Evolutionary conservation across 2,329 filamentous ascomycete species (phyloP).

Genomic region (Monilinia vaccinii-corymbosi): DNA sequence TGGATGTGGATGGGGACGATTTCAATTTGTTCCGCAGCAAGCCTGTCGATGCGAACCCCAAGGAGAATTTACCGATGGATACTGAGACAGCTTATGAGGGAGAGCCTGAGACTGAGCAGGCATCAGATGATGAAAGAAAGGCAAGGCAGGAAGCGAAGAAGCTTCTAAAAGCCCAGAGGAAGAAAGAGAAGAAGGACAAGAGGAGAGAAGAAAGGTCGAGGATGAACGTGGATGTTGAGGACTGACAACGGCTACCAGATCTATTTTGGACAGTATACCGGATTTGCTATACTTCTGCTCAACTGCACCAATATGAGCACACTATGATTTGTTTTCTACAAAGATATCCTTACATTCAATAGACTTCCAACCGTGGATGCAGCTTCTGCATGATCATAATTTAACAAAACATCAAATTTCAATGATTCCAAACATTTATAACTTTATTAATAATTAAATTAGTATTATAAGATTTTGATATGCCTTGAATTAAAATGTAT

Average conservation of each 20-base stretch:
- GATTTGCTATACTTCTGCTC: background rate
- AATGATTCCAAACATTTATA: no score
- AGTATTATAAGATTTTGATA: no score
- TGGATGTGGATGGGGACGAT: constrained; percentile 4
- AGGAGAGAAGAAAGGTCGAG: constrained; percentile 5
- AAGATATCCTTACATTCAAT: background rate
- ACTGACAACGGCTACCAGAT: background rate
- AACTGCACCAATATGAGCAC: background rate
- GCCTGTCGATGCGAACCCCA: background rate
- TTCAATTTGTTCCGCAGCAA: constrained; percentile 10
- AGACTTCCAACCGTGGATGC: no score
- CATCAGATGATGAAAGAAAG: background rate
- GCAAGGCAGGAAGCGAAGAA: constrained; percentile 4
- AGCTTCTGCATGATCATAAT: no score
- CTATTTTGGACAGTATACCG: background rate
- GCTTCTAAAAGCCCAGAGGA: constrained; percentile 1
- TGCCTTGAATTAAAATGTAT: no score
- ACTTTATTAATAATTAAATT: no score
- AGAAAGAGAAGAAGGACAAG: constrained; percentile 8
- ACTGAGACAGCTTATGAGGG: constrained; percentile 7
- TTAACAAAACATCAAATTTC: no score
- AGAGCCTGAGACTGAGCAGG: background rate
- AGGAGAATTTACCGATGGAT: background rate
- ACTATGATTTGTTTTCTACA: background rate
- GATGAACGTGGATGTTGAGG: constrained; percentile 4